Conservation (phyloP, 495 filamentous ascomycete genomes). For the Hypoxylon lienhwacheense region DNA sequence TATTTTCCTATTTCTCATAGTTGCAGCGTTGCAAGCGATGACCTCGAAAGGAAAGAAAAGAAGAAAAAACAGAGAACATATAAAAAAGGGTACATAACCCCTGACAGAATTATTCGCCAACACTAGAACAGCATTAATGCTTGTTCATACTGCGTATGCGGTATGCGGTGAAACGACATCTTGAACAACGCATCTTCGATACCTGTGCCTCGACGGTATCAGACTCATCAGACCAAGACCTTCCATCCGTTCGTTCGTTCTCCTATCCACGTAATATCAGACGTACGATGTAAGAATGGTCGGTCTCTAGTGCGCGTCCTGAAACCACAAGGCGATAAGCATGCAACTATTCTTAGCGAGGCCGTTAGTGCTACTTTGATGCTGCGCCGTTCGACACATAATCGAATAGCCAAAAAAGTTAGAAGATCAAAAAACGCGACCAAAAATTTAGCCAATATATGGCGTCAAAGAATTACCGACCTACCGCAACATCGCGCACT, state of each 20-base stretch:
- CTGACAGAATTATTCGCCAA: conserved; percentile 26
- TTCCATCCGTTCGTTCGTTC: not conserved
- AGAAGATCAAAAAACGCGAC: conserved; percentile 11
- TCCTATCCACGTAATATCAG: conserved; percentile 17
- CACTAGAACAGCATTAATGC: conserved; percentile 1
- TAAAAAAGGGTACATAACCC: too few relatives aligned
- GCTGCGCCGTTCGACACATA: conserved; percentile 22
- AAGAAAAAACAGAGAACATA: too few relatives aligned
- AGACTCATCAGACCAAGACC: not conserved
- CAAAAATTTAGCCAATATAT: conserved; percentile 19
- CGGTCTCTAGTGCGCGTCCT: conserved; percentile 15
- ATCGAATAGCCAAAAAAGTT: conserved; percentile 9
- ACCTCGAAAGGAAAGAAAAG: conserved; percentile 5
- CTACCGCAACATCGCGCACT: too few relatives aligned
- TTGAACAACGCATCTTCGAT: conserved; percentile 33
- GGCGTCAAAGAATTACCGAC: conserved; percentile 6
- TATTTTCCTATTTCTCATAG: not conserved
- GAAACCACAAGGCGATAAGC: conserved; percentile 16
- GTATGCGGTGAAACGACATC: conserved; percentile 31
- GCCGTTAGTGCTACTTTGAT: conserved; percentile 18
- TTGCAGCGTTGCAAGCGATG: not conserved
- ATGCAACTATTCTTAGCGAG: conserved; percentile 31
- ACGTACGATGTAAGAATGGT: not conserved
- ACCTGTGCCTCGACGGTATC: conserved; percentile 1
- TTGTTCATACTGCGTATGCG: too few relatives aligned